Percentiles rank a stretch among this genome's conserved stretches.
Evolutionary conservation across 495 filamentous ascomycete species (phyloP).

Genomic region (Penicillium roqueforti): DNA sequence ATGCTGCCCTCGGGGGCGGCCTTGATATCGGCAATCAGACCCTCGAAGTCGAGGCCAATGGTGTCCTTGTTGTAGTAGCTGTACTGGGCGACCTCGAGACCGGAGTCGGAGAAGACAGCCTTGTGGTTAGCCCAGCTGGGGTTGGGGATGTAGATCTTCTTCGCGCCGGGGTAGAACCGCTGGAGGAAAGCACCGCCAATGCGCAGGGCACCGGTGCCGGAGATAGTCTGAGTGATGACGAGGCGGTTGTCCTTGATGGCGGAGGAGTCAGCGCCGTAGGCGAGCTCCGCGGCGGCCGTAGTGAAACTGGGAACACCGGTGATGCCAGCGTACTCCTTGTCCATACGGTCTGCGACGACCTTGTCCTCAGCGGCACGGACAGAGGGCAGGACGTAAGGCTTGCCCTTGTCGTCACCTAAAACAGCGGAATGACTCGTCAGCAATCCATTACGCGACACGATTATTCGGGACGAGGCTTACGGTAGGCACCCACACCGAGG

Average conservation of each 20-base stretch:
- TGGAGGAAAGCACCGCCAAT: conserved; percentile 91
- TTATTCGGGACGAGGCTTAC: conserved; percentile 28
- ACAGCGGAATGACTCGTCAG: neutral
- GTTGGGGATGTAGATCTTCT: conserved; percentile 92
- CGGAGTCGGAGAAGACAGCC: conserved; percentile 91
- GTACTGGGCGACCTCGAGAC: conserved; percentile 87
- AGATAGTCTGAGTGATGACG: conserved; percentile 96
- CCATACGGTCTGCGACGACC: conserved; percentile 67
- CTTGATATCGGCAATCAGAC: conserved; percentile 87
- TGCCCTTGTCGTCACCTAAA: conserved; percentile 83
- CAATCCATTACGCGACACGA: conserved; percentile 1
- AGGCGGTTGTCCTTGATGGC: conserved; percentile 73
- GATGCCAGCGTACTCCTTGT: conserved; percentile 98
- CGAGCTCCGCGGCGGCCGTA: conserved; percentile 82
- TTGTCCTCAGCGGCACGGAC: conserved; percentile 86
- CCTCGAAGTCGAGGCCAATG: conserved; percentile 95
- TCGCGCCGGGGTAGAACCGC: conserved; percentile 81
- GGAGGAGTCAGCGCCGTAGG: conserved; percentile 77
- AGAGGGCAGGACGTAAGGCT: conserved; percentile 95
- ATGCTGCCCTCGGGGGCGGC: conserved; percentile 79
- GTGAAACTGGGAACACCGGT: conserved; percentile 93
- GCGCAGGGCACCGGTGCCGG: conserved; percentile 90
- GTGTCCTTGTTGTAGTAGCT: conserved; percentile 99
- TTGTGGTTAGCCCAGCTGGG: conserved; percentile 99
- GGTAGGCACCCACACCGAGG: conserved; percentile 66